Percentiles rank a stretch among this genome's conserved stretches.
Evolutionary conservation across 2,329 filamentous ascomycete genomes (phyloP).

Genomic region (Aureobasidium sp.): DNA sequence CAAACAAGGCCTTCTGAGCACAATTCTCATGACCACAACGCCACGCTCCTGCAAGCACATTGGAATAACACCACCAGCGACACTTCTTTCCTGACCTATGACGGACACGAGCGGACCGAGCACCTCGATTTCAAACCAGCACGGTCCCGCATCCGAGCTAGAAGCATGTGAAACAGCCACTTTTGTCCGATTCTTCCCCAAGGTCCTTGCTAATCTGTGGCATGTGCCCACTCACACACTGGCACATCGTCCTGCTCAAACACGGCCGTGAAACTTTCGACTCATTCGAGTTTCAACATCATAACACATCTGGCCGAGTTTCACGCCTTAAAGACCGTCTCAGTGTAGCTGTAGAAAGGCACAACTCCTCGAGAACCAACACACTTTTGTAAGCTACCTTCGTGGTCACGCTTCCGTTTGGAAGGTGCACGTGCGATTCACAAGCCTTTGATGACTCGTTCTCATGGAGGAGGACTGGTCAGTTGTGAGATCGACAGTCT

Average conservation of each 20-base stretch:
- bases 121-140: background rate
- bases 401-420: no score
- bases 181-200: background rate
- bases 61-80: background rate
- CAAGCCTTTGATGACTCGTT: no score
- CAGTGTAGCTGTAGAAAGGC: no score
- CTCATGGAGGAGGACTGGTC: no score
- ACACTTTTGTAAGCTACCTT: no score
- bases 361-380: no score
- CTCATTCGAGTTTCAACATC: background rate
- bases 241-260: background rate
- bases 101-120: background rate
- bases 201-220: conserved; percentile 1
- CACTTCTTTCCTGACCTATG: background rate
- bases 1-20: conserved; percentile 12
- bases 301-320: background rate
- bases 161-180: conserved; percentile 12
- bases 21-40: background rate
- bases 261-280: background rate
- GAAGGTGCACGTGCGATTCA: no score
- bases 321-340: background rate
- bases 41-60: background rate
- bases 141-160: background rate
- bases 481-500: no score
- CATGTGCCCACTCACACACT: background rate